phyloP scores from a whole-genome alignment of 345 rosid genomes.

The Toxicodendron radicans region DNA sequence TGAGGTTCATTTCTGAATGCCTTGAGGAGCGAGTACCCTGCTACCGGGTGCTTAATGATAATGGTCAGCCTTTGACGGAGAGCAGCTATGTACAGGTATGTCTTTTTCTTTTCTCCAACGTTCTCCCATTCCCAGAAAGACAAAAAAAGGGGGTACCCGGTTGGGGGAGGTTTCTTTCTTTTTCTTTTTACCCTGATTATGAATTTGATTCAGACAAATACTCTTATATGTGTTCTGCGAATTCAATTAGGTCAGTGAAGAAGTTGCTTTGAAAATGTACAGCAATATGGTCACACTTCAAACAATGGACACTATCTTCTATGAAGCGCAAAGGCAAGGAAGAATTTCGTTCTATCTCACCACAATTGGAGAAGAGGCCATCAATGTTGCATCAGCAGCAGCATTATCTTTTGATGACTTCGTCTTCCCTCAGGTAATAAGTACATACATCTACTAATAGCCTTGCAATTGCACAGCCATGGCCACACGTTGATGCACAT shows the following conservation, averaged over 20 bases:
- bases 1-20: conserved; percentile 64
- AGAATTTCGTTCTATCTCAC: conserved; percentile 82
- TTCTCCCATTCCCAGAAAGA: background rate
- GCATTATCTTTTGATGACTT: conserved; percentile 60
- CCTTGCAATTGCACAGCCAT: too few species aligned
- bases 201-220: background rate
- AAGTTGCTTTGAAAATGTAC: conserved; percentile 60
- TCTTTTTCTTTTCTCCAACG: background rate
- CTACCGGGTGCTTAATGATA: conserved; percentile 68
- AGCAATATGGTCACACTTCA: conserved; percentile 72
- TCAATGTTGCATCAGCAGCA: conserved; percentile 83
- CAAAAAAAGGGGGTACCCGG: background rate
- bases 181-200: background rate
- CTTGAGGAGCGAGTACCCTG: conserved; percentile 53
- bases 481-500: background rate
- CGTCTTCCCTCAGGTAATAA: conserved; percentile 72
- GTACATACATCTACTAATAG: background rate
- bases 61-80: conserved; percentile 42
- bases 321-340: conserved; percentile 88
- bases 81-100: conserved; percentile 43
- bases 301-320: conserved; percentile 69
- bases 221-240: background rate
- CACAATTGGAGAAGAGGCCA: conserved; percentile 78
- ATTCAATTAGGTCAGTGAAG: conserved; percentile 47
- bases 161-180: background rate